phyloP scores from a whole-genome alignment of 2,329 filamentous ascomycete species.

The Daldinia sp. region DNA sequence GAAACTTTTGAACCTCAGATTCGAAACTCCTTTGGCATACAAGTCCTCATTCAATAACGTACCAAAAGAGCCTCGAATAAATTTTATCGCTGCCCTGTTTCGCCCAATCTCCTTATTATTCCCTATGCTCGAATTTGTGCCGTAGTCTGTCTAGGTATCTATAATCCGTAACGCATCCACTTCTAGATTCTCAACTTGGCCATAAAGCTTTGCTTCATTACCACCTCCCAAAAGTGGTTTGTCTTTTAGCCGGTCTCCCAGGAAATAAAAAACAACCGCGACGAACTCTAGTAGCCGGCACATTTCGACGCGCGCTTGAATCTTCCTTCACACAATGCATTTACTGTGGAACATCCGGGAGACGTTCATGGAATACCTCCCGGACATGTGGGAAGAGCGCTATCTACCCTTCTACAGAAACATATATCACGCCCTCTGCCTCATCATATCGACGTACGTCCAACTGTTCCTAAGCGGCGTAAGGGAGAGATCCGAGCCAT shows the following conservation, averaged over 20 bases:
- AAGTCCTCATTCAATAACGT: constrained; percentile 4
- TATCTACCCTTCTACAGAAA: neutral
- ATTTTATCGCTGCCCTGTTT: neutral
- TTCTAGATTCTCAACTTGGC: neutral
- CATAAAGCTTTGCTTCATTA: neutral
- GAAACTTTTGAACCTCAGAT: neutral
- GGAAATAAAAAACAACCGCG: neutral
- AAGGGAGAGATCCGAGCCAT: neutral
- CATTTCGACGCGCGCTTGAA: neutral
- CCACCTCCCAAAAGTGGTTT: neutral
- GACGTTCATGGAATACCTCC: neutral
- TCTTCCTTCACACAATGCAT: neutral
- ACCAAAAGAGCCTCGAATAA: neutral
- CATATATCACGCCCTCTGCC: neutral
- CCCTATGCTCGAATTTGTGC: neutral
- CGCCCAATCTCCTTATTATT: neutral
- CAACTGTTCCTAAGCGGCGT: neutral
- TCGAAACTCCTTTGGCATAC: neutral
- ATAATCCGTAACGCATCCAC: neutral
- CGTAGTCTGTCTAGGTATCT: neutral
- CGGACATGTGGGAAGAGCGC: neutral
- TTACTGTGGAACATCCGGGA: neutral
- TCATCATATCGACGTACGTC: neutral
- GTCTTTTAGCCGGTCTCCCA: neutral
- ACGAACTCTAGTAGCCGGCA: neutral